Percentiles rank a stretch among this genome's conserved stretches.
Conservation (phyloP, 306 rosid species). For the Albizia julibrissin region DNA sequence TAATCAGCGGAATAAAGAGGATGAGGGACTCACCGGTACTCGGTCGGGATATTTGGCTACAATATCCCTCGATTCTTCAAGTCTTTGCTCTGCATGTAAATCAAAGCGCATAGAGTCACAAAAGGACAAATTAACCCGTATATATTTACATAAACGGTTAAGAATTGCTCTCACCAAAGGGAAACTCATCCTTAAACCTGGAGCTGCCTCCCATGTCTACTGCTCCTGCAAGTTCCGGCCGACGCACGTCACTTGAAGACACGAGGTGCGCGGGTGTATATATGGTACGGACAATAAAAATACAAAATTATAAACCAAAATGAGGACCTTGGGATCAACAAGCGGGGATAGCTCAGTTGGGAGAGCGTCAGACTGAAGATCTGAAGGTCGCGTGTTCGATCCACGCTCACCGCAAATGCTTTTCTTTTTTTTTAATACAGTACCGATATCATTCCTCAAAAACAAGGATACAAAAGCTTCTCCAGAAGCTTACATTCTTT, state of each 20-base stretch:
- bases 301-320: background rate
- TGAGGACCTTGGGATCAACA: fast-evolving
- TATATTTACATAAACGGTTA: background rate
- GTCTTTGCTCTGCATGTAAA: slow-evolving; percentile 42
- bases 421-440: fast-evolving
- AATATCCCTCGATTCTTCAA: slow-evolving; percentile 47
- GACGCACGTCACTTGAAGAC: background rate
- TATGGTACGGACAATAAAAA: background rate
- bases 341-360: slow-evolving; percentile 61
- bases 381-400: slow-evolving; percentile 59
- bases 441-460: no score
- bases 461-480: no score
- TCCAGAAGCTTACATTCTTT: no score
- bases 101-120: background rate
- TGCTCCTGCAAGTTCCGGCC: background rate
- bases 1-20: background rate
- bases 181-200: slow-evolving; percentile 42
- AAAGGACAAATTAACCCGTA: background rate
- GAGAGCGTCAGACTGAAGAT: slow-evolving; percentile 61
- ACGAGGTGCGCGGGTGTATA: background rate
- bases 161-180: slow-evolving; percentile 39
- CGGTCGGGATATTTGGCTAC: slow-evolving; percentile 53
- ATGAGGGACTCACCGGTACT: slow-evolving; percentile 37
- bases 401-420: slow-evolving; percentile 44
- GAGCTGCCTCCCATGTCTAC: slow-evolving; percentile 46